Evolutionary conservation across 2,329 filamentous ascomycete species (phyloP), one percentile per base, ranked within the genome.

Genomic region (Sphaerulina populicola): DNA sequence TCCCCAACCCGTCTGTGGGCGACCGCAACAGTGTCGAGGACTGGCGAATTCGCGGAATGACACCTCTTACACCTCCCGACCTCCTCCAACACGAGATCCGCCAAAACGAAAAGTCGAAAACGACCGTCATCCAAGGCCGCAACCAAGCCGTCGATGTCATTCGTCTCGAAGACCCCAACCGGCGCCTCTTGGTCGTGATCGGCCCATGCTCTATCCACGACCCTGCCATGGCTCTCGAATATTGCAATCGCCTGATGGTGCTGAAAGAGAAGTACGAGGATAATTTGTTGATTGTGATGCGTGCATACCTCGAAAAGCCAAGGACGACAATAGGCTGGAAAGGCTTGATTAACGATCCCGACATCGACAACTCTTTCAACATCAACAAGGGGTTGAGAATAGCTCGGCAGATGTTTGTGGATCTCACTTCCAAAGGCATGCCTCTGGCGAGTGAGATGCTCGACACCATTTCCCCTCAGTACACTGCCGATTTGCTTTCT

Each of bases 281-380:
- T 64, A 88, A 97, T 67, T 79, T 98, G 35, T 78, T 94, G 62
- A 93, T 98, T 61, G 85, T 98, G 56, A 98, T 98, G 93, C 86
- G 93, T 62, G 87, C 88, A 58, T 98, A 98, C 79, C 82, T 98
- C 54, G 93, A 98, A 78, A 98, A 98, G 78, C 93, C 93, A 18
- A 83, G 93, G 58, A 98, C 93, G 27, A 98, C 93, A 0, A 88
- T 98, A 27, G 93, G 93, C 61, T 98, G 93, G 93, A 98, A 98
- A 76, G 93, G 93, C 44, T 76, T 98, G 63, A 94, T 98, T 75
- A 97, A 98, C 69, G 93, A 98, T 72, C 93, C 93, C 1, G 91
- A 97, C 66, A 94, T 98, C 67, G 90, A 97, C 71, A 91, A 95
- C 70, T 93, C 86, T 71, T 97, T 95, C 85, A 83, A 96, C 74